These are phyloP conservation scores for Metarhizium robertsii DNA, from an alignment of 2,329 filamentous ascomycete species.

Conservation along the genomic window DNA sequence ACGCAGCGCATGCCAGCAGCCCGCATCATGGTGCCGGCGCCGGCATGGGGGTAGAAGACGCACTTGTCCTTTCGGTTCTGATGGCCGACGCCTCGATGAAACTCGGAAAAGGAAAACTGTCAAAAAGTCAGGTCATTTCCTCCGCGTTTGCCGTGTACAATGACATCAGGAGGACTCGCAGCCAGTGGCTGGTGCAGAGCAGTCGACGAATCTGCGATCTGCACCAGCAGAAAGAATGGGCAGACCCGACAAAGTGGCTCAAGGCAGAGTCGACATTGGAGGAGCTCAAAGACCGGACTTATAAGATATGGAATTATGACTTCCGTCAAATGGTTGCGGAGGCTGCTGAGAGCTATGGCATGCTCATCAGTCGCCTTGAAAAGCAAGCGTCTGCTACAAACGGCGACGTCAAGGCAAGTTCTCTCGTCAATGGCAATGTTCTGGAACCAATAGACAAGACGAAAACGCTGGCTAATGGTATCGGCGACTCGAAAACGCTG, in stretches of 20 bases:
- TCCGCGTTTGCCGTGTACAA: conserved; percentile 5
- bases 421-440: not conserved
- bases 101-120: not conserved
- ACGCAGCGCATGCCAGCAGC: conserved; percentile 16
- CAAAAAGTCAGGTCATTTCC: not conserved
- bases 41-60: conserved; percentile 19
- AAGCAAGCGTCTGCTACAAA: not conserved
- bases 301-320: conserved; percentile 5
- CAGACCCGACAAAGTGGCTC: not conserved
- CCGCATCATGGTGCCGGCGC: conserved; percentile 17
- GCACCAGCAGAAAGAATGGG: conserved; percentile 5
- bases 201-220: conserved; percentile 6
- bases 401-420: not conserved
- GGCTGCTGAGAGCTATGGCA: conserved; percentile 1
- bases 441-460: not conserved
- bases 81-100: not conserved
- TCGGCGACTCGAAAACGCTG: not conserved
- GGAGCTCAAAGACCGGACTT: conserved; percentile 3
- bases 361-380: not conserved
- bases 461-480: not conserved
- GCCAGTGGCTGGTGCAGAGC: conserved; percentile 9
- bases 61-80: conserved; percentile 3
- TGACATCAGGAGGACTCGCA: conserved; percentile 4
- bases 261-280: conserved; percentile 3
- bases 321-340: not conserved